phyloP scores from a whole-genome alignment of 2,329 filamentous ascomycete genomes.

The Neospermospora avenae region DNA sequence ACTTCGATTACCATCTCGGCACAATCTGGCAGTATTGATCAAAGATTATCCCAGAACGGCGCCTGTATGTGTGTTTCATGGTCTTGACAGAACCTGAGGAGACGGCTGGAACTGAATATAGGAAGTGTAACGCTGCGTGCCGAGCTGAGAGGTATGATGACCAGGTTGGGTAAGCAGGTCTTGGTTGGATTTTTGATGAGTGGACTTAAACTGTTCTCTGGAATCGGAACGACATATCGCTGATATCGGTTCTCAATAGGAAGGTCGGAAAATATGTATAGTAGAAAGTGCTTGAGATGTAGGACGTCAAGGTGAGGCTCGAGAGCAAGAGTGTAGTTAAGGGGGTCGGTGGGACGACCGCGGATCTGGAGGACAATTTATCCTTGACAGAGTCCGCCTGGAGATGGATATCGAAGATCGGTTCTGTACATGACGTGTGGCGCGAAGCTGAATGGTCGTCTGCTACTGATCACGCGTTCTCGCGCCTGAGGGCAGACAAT shows the following conservation, averaged over 20 bases:
- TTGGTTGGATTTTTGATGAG: conserved; percentile 11
- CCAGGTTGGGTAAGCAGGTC: conserved; percentile 4
- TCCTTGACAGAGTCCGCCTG: not conserved
- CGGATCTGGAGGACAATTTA: not conserved
- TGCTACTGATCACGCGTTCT: no score
- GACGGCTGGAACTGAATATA: not conserved
- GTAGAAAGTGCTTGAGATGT: not conserved
- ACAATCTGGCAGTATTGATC: no score
- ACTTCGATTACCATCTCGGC: no score
- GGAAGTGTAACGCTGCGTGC: not conserved
- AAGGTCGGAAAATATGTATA: not conserved
- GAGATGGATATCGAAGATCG: no score
- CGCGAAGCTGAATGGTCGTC: no score
- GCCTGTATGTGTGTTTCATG: not conserved
- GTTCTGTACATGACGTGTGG: no score
- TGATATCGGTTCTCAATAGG: not conserved
- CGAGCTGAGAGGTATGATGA: not conserved
- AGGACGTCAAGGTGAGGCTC: not conserved
- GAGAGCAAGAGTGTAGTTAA: not conserved
- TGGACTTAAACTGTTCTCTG: conserved; percentile 1
- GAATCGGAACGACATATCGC: no score
- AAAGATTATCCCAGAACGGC: not conserved
- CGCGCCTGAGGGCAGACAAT: no score
- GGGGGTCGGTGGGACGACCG: not conserved
- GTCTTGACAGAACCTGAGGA: not conserved